Evolutionary conservation across 805 yeast species (phyloP).

Genomic region (Lachancea fermentati): DNA sequence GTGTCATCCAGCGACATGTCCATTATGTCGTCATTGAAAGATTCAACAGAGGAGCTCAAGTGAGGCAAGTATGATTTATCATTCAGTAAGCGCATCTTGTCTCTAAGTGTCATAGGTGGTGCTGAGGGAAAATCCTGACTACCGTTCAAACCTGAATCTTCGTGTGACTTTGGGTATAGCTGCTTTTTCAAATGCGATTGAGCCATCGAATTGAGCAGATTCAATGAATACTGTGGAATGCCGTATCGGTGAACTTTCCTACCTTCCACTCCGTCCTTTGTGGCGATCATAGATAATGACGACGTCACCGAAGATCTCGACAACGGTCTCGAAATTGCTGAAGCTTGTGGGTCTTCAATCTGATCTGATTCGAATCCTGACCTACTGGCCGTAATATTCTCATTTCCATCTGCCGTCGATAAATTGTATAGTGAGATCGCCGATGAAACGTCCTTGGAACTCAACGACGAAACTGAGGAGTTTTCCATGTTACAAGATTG

Average conservation of each 20-base stretch:
- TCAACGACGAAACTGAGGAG: constrained; percentile 17
- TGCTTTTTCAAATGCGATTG: constrained; percentile 14
- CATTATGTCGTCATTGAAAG: constrained; percentile 6
- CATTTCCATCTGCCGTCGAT: constrained; percentile 9
- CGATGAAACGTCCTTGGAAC: constrained; percentile 21
- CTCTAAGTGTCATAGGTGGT: constrained; percentile 41
- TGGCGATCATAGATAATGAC: constrained; percentile 66
- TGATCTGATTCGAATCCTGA: constrained; percentile 22
- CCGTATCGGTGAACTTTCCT: constrained; percentile 44
- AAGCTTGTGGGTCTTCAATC: constrained; percentile 14
- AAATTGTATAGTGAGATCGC: constrained; percentile 18
- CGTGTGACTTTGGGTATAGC: not conserved
- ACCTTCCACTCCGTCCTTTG: constrained; percentile 71
- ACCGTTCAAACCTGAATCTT: constrained; percentile 6
- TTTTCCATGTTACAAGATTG: constrained; percentile 3
- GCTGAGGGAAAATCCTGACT: constrained; percentile 24
- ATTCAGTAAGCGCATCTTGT: constrained; percentile 39
- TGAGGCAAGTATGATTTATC: constrained; percentile 19
- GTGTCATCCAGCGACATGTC: not conserved
- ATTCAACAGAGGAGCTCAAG: constrained; percentile 6
- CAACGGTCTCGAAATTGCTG: constrained; percentile 46
- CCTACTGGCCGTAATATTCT: constrained; percentile 16
- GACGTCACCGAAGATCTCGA: constrained; percentile 61
- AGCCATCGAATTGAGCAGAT: constrained; percentile 34
- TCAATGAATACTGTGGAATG: constrained; percentile 36